Evolutionary conservation across 139 green algal genomes (phyloP).

Genomic region (Dunaliella sp.): DNA sequence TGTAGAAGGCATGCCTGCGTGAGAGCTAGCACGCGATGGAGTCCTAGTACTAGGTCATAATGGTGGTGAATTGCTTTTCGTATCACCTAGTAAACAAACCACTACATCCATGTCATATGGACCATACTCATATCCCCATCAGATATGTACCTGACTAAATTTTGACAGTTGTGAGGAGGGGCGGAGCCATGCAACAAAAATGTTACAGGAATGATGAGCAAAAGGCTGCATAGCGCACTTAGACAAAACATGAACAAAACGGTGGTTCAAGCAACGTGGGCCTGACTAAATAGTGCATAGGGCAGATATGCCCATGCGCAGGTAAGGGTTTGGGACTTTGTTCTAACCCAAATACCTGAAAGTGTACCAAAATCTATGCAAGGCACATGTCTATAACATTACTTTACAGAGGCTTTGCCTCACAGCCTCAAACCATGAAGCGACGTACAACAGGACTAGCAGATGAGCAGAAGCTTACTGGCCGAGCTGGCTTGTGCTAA

Average conservation of each 20-base stretch:
- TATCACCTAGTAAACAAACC: not conserved
- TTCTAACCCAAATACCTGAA: not conserved
- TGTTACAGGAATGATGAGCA: not conserved
- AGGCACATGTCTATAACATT: not conserved
- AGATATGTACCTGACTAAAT: too few species aligned
- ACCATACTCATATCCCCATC: too few species aligned
- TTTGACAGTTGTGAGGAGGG: too few species aligned
- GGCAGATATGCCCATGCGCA: not conserved
- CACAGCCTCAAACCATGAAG: not conserved
- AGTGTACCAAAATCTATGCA: not conserved
- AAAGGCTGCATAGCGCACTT: too few species aligned
- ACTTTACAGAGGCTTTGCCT: not conserved
- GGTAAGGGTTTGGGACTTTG: not conserved
- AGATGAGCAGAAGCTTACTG: slow-evolving; percentile 29
- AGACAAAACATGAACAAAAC: not conserved
- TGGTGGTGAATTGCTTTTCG: not conserved
- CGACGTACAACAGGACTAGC: too few species aligned
- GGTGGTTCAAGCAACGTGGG: not conserved
- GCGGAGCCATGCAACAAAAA: not conserved
- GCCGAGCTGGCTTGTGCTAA: slow-evolving; percentile 71
- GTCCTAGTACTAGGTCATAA: not conserved
- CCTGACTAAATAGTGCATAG: not conserved
- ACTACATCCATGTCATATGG: not conserved
- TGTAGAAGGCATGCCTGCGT: not conserved
- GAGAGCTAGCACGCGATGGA: not conserved